phyloP scores from a whole-genome alignment of 2,329 filamentous ascomycete species.

The Graphium sp. region DNA sequence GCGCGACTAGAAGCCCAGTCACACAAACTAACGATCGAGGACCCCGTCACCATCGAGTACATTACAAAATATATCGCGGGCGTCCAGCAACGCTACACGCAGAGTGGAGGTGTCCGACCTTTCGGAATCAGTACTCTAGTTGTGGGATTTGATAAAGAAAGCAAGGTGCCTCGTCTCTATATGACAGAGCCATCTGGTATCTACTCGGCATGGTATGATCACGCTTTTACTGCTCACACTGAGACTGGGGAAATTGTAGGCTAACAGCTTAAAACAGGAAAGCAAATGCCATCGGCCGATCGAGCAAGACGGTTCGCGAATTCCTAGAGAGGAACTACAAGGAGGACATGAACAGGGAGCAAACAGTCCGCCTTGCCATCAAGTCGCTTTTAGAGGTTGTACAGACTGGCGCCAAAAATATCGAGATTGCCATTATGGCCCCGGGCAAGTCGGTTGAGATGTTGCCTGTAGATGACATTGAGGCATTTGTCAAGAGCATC shows the following conservation, averaged over 20 bases:
- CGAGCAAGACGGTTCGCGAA: conserved; percentile 96
- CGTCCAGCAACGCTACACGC: conserved; percentile 97
- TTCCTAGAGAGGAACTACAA: conserved; percentile 99
- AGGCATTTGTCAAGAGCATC: conserved; percentile 95
- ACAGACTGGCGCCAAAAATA: conserved; percentile 98
- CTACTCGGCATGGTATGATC: conserved; percentile 84
- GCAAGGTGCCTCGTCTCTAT: conserved; percentile 77
- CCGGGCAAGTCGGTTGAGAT: conserved; percentile 85
- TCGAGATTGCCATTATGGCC: conserved; percentile 97
- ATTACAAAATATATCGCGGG: conserved; percentile 98
- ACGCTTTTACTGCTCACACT: conserved; percentile 1
- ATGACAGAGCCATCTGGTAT: conserved; percentile 99
- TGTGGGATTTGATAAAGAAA: conserved; percentile 93
- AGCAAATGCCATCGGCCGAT: conserved; percentile 95
- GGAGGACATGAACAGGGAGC: conserved; percentile 90
- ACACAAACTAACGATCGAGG: conserved; percentile 91
- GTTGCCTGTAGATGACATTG: conserved; percentile 89
- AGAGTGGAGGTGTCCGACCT: conserved; percentile 95
- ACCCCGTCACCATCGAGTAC: conserved; percentile 96
- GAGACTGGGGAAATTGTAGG: background rate
- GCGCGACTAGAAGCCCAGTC: conserved; percentile 93
- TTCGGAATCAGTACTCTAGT: conserved; percentile 97
- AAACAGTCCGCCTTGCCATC: conserved; percentile 91
- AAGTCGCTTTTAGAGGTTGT: conserved; percentile 97
- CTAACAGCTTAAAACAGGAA: conserved; percentile 46